A percentile compares a stretch with the other conserved stretches of the same genome.
Evolutionary conservation across 73 alveolate species (phyloP).

Genomic region (Tetrahymena elliotti): DNA sequence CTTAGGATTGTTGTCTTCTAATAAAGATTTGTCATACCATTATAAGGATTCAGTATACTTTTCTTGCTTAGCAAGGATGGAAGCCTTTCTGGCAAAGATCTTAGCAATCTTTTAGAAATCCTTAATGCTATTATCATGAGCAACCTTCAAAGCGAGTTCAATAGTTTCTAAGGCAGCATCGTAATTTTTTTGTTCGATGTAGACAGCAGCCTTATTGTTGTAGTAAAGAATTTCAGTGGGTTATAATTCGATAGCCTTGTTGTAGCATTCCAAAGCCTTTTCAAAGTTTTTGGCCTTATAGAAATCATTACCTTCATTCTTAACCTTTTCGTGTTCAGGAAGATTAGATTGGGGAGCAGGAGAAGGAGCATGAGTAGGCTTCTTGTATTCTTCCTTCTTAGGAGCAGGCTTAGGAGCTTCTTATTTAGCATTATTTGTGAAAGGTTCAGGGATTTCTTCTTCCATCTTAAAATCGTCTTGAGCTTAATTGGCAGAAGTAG

Average conservation of each 20-base stretch:
- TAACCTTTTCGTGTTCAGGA: constrained; percentile 68
- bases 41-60: constrained; percentile 62
- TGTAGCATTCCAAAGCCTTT: constrained; percentile 76
- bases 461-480: constrained; percentile 10
- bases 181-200: constrained; percentile 79
- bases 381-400: neutral
- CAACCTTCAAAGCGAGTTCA: constrained; percentile 48
- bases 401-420: neutral
- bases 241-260: constrained; percentile 71
- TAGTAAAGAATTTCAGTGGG: constrained; percentile 70
- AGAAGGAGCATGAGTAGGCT: neutral
- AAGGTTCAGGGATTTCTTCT: constrained; percentile 9
- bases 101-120: constrained; percentile 19
- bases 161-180: constrained; percentile 75
- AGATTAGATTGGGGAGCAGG: constrained; percentile 30
- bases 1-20: constrained; percentile 66
- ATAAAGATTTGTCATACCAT: constrained; percentile 54
- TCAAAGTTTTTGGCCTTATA: constrained; percentile 78
- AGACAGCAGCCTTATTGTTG: constrained; percentile 82
- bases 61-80: constrained; percentile 49
- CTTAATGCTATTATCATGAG: neutral
- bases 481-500: neutral
- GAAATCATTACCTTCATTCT: constrained; percentile 79
- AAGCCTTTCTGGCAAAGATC: constrained; percentile 56
- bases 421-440: neutral